Evolutionary conservation across 805 yeast genomes (phyloP).

Genomic region (Kluyveromyces lactis): DNA sequence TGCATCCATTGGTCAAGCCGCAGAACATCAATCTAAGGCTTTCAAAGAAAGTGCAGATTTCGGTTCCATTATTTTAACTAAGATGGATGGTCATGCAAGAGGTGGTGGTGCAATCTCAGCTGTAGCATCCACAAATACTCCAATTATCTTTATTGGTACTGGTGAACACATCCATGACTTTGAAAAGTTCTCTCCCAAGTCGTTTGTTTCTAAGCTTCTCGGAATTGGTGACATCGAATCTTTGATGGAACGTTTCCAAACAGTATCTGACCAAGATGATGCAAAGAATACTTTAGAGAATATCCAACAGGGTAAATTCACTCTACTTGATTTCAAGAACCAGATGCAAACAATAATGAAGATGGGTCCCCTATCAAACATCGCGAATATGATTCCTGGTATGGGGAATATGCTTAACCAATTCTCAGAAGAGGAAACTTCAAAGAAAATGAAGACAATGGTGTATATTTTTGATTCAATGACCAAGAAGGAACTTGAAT

Average conservation of each 20-base stretch:
- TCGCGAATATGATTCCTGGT: constrained; percentile 92
- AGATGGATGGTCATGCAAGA: constrained; percentile 97
- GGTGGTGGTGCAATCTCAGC: constrained; percentile 99
- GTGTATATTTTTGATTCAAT: constrained; percentile 89
- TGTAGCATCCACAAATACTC: constrained; percentile 93
- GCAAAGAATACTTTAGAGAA: constrained; percentile 88
- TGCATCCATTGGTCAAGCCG: constrained; percentile 97
- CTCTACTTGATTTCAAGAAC: constrained; percentile 82
- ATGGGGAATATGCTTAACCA: constrained; percentile 81
- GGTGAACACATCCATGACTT: constrained; percentile 95
- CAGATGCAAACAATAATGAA: constrained; percentile 93
- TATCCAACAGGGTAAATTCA: constrained; percentile 90
- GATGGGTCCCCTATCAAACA: constrained; percentile 93
- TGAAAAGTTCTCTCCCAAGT: constrained; percentile 82
- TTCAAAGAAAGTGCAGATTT: constrained; percentile 89
- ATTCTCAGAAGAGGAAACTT: constrained; percentile 87
- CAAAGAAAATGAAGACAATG: constrained; percentile 77
- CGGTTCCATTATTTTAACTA: constrained; percentile 90
- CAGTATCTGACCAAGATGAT: constrained; percentile 63
- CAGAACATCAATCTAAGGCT: constrained; percentile 89
- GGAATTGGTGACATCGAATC: constrained; percentile 97
- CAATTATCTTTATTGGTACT: constrained; percentile 93
- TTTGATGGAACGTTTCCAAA: constrained; percentile 84
- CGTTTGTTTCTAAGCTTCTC: constrained; percentile 81
- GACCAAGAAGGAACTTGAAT: constrained; percentile 85